Percentiles rank a stretch among this genome's conserved stretches.
Evolutionary conservation across 2,329 filamentous ascomycete genomes (phyloP).

Genomic region (Sporothrix luriei): DNA sequence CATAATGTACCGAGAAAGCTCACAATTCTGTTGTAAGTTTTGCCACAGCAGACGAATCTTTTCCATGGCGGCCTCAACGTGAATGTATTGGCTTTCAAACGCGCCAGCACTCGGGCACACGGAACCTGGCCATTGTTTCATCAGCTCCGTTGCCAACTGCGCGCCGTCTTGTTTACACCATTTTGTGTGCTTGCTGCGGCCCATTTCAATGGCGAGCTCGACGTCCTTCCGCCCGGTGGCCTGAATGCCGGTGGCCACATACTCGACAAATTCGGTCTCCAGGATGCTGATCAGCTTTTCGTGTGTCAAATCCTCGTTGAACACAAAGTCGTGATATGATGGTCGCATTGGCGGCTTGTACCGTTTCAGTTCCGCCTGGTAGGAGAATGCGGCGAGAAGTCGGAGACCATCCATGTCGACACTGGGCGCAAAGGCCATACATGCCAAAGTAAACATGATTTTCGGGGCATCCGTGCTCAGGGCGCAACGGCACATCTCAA

Average conservation of each 20-base stretch:
- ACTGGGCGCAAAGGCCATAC: constrained; percentile 38
- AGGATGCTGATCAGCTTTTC: neutral
- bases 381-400: constrained; percentile 50
- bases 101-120: too few relatives aligned
- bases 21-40: constrained; percentile 52
- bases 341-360: constrained; percentile 40
- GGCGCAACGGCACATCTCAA: constrained; percentile 34
- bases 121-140: constrained; percentile 5
- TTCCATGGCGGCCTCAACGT: constrained; percentile 46
- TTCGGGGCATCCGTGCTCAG: neutral
- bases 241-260: neutral
- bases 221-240: neutral
- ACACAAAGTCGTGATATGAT: constrained; percentile 15
- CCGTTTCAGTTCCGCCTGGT: constrained; percentile 46
- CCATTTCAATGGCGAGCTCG: neutral
- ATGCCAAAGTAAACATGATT: constrained; percentile 39
- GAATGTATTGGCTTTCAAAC: constrained; percentile 40
- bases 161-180: neutral
- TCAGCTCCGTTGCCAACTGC: neutral
- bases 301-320: constrained; percentile 19
- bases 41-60: constrained; percentile 52
- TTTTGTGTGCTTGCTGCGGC: neutral
- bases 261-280: neutral
- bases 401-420: constrained; percentile 39
- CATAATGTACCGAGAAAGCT: constrained; percentile 50